Percentiles rank a stretch among this genome's conserved stretches.
These are phyloP conservation scores for Metschnikowia picachoensis DNA, from an alignment of 805 yeast species.

Conservation along the genomic window DNA sequence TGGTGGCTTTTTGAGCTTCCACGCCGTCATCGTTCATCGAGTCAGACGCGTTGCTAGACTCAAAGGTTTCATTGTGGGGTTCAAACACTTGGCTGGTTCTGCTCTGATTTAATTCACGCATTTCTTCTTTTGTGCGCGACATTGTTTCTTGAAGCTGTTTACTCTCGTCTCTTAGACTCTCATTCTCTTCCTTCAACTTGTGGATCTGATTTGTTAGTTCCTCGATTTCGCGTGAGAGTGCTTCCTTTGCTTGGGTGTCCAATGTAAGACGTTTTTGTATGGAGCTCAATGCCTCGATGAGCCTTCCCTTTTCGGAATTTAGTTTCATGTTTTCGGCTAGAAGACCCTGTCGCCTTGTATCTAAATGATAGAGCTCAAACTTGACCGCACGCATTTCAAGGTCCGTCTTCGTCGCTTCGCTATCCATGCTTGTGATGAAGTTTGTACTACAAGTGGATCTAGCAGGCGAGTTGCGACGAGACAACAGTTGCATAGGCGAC, in stretches of 20 bases:
- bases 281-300: constrained; percentile 35
- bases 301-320: constrained; percentile 25
- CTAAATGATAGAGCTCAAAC: constrained; percentile 39
- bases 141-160: constrained; percentile 1
- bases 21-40: constrained; percentile 17
- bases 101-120: neutral
- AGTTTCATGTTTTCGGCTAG: constrained; percentile 25
- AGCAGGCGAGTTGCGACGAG: constrained; percentile 26
- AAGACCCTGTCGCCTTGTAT: constrained; percentile 21
- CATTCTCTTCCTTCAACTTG: constrained; percentile 31
- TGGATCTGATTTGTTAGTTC: constrained; percentile 46
- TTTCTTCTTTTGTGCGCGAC: neutral
- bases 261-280: constrained; percentile 39
- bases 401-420: constrained; percentile 26
- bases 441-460: constrained; percentile 45
- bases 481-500: constrained; percentile 19
- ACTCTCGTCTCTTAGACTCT: constrained; percentile 4
- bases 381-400: constrained; percentile 35
- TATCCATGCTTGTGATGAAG: constrained; percentile 17
- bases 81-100: constrained; percentile 9
- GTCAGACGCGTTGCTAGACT: constrained; percentile 9
- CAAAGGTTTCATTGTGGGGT: constrained; percentile 5
- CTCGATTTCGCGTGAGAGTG: constrained; percentile 47
- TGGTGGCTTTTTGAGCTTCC: constrained; percentile 40
- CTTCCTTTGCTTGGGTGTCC: constrained; percentile 41